phyloP scores from a whole-genome alignment of 768 basidiomycete species.

The Cystobasidium ongulense region DNA sequence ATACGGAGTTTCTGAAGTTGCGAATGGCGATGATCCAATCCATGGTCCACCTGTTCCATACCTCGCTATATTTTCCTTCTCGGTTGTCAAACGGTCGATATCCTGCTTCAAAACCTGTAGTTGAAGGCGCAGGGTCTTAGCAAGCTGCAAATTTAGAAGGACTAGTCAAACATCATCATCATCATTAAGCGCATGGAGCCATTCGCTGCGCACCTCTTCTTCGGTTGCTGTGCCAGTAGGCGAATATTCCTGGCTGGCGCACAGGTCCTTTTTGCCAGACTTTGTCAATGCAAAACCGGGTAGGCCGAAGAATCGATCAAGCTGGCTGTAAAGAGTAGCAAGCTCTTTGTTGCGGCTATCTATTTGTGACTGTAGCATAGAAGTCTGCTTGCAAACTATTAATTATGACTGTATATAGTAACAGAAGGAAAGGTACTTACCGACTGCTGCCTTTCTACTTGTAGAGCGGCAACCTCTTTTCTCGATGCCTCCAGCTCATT shows the following conservation, averaged over 20 bases:
- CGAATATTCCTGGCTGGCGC: not conserved
- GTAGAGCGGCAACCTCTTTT: not conserved
- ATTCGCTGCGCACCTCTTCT: not conserved
- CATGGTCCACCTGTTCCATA: not conserved
- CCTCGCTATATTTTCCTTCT: not conserved
- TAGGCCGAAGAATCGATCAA: constrained; percentile 9
- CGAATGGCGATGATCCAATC: not conserved
- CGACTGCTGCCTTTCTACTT: not conserved
- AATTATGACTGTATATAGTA: not conserved
- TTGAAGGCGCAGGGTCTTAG: not conserved
- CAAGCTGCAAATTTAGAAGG: not conserved
- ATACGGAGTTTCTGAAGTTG: not conserved
- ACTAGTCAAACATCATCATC: not conserved
- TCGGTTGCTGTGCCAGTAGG: no score
- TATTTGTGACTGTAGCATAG: constrained; percentile 18
- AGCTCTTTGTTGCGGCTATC: constrained; percentile 23
- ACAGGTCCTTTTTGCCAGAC: not conserved
- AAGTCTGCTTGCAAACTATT: not conserved
- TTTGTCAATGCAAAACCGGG: not conserved
- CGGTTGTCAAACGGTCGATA: not conserved
- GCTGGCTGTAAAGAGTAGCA: not conserved
- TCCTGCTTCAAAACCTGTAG: not conserved
- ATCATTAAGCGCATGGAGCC: not conserved
- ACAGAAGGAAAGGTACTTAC: not conserved
- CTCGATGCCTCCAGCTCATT: constrained; percentile 17